Percentiles rank a stretch among this genome's conserved stretches.
Conservation (phyloP, 495 filamentous ascomycete genomes). For the Chlorociboria aeruginascens region DNA sequence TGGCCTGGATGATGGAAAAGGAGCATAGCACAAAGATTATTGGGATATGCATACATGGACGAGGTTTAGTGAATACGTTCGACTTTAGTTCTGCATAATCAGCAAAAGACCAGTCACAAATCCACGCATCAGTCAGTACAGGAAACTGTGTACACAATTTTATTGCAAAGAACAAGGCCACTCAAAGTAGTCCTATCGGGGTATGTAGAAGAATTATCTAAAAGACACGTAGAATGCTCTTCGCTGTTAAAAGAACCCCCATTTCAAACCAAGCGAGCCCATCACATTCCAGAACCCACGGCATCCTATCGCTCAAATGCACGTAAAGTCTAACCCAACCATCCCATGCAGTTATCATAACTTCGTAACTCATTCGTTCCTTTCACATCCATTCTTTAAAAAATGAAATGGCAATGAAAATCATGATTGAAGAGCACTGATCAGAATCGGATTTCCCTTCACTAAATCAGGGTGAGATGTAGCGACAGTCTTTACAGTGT, state of each 20-base stretch:
- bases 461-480: conserved; percentile 26
- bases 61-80: not conserved
- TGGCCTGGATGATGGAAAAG: not conserved
- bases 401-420: conserved; percentile 1
- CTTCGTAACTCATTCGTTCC: conserved; percentile 6
- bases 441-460: conserved; percentile 13
- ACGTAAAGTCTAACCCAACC: not conserved
- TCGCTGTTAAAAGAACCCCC: too few species aligned
- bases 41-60: not conserved
- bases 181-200: not conserved
- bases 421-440: conserved; percentile 3
- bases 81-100: too few species aligned
- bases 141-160: not conserved
- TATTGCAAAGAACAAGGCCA: not conserved
- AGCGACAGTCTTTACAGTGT: conserved; percentile 62
- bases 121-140: not conserved
- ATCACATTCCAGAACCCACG: not conserved
- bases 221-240: not conserved
- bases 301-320: not conserved
- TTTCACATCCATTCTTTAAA: not conserved
- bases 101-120: not conserved
- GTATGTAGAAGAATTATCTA: too few species aligned
- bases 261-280: too few species aligned
- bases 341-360: conserved; percentile 5
- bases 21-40: not conserved